Evolutionary conservation across 169 alveolate species (phyloP), one percentile per base, ranked within the genome.

Genomic region (Babesia caballi): DNA sequence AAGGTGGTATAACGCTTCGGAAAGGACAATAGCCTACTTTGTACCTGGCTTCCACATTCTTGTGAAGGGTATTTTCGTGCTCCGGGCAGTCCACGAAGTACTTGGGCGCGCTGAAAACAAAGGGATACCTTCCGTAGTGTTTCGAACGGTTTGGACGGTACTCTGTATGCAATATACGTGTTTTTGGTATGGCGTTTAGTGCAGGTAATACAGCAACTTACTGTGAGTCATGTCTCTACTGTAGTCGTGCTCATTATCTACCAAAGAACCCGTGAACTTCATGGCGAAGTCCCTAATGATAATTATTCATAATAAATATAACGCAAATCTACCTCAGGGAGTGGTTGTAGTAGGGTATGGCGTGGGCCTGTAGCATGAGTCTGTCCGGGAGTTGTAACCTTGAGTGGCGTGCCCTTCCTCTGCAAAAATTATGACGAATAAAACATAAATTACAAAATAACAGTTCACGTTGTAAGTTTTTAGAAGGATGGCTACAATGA

Each of bases 241-340:
- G 57, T 83, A 88, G 69, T 88, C 93, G 40, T 88, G 90, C 75
- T 88, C 93, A 58, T 88, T 88, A 42, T 88, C 93, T 52, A 88
- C 90, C 42, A 88, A 50, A 4, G 90, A 44, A 42, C 67, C 83
- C 35, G 89, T 88, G 56, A 88, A 88, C 4, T 74, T 63, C 70
- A 72, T 85, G 40, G 91, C 74, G 56, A 75, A 88, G 50, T 88
- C 81, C 65, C 93, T 84, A 40, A 41, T 41, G 75, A 68, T 32
- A 54, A 42, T 12, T 25, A 38, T 14, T 0, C 2, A 66, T 4
- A 12, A 0, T 28, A 27, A 5, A 28, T 0, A 44, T 6, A 6
- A 12, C 4, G 14, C 25, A 33, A 30, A 28, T 41, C 15, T 59
- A 80, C 88, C 83, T 80, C 51, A 80, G 36, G 12, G 88, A 23